Evolutionary conservation across 2,329 filamentous ascomycete genomes (phyloP).

Genomic region (Scedosporium aurantiacum): DNA sequence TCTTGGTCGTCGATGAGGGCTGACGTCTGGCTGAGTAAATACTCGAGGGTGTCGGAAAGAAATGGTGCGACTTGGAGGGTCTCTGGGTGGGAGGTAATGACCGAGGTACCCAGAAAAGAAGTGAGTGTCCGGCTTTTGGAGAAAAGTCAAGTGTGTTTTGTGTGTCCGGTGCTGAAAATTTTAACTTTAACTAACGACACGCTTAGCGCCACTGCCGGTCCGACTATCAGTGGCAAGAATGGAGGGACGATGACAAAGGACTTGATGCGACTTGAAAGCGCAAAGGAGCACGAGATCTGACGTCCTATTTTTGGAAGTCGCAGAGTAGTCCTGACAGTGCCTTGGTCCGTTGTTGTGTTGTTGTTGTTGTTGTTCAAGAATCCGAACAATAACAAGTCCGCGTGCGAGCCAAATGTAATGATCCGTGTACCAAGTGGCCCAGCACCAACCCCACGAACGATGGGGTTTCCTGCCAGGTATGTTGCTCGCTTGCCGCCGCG

Average conservation of each 20-base stretch:
- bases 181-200: constrained; percentile 4
- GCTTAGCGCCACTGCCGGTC: constrained; percentile 5
- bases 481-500: too few relatives aligned
- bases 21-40: constrained; percentile 3
- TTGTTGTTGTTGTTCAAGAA: too few relatives aligned
- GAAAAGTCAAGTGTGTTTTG: background rate
- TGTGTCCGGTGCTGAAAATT: background rate
- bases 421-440: too few relatives aligned
- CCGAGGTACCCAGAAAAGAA: background rate
- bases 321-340: too few relatives aligned
- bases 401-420: too few relatives aligned
- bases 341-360: too few relatives aligned
- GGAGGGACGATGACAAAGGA: background rate
- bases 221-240: constrained; percentile 6
- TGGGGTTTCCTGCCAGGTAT: too few relatives aligned
- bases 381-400: too few relatives aligned
- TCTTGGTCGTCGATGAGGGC: background rate
- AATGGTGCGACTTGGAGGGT: background rate
- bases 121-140: background rate
- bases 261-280: background rate
- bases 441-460: too few relatives aligned
- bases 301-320: background rate
- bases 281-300: background rate
- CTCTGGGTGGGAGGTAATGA: background rate
- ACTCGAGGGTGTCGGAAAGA: background rate